Conservation (phyloP, 208 protist species). For the Acanthamoeba lugdunensis region DNA sequence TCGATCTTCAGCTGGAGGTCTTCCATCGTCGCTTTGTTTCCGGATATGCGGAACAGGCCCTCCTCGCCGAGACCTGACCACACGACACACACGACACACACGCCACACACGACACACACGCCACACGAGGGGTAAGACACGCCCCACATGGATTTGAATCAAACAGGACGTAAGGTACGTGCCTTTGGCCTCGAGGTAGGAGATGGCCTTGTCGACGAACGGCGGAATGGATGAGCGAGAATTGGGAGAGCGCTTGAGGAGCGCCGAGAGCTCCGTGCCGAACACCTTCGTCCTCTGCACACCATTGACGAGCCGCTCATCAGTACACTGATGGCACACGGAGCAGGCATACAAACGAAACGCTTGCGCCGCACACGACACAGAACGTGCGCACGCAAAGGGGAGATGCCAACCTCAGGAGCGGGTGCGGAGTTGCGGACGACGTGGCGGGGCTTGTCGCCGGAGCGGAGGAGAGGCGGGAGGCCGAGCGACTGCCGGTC, state of each 20-base stretch:
- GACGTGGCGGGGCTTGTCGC: slow-evolving; percentile 51
- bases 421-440: slow-evolving; percentile 48
- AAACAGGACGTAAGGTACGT: not conserved
- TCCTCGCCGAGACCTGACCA: slow-evolving; percentile 38
- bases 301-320: not conserved
- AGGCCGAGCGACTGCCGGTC: slow-evolving; percentile 68
- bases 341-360: not conserved
- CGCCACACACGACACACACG: too few relatives aligned
- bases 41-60: slow-evolving; percentile 60
- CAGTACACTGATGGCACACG: not conserved
- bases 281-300: slow-evolving; percentile 67
- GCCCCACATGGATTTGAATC: not conserved
- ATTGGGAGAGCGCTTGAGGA: slow-evolving; percentile 32
- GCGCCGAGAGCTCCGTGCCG: slow-evolving; percentile 36
- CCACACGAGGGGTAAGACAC: not conserved
- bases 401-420: not conserved
- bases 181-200: slow-evolving; percentile 57
- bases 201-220: slow-evolving; percentile 63
- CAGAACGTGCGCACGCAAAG: not conserved
- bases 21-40: slow-evolving; percentile 49
- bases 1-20: slow-evolving; percentile 65
- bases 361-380: not conserved
- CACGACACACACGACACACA: not conserved
- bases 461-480: slow-evolving; percentile 1
- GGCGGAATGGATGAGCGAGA: slow-evolving; percentile 19